These are phyloP conservation scores for Saccharomycopsis selenospora DNA, from an alignment of 805 yeast species.

Conservation along the genomic window DNA sequence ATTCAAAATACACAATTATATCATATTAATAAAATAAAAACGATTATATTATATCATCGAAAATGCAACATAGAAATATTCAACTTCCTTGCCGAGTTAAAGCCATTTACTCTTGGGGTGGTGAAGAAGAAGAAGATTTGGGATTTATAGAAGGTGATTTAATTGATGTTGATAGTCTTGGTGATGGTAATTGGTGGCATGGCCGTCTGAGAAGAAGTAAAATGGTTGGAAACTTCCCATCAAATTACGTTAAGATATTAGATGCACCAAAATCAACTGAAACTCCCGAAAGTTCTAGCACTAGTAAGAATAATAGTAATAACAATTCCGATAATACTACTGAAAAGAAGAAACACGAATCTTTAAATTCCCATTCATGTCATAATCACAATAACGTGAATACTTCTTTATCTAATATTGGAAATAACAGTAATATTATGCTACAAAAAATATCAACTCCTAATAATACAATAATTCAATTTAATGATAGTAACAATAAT, in stretches of 20 bases:
- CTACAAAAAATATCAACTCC: not conserved
- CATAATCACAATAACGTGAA: too few species aligned
- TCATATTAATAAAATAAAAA: too few species aligned
- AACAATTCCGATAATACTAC: too few species aligned
- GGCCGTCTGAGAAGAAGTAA: constrained; percentile 77
- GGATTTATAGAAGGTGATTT: constrained; percentile 93
- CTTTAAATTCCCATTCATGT: too few species aligned
- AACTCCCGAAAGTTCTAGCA: constrained; percentile 1
- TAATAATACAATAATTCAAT: not conserved
- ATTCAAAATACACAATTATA: too few species aligned
- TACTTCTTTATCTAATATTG: not conserved
- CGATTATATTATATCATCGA: not conserved
- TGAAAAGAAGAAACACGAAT: constrained; percentile 4
- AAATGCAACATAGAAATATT: not conserved
- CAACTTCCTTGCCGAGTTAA: constrained; percentile 63
- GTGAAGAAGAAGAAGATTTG: constrained; percentile 78
- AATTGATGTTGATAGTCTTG: constrained; percentile 70
- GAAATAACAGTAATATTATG: too few species aligned
- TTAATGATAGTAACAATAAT: not conserved
- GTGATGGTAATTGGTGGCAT: constrained; percentile 91
- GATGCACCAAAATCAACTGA: constrained; percentile 29
- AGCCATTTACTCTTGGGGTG: constrained; percentile 91
- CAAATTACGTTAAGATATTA: constrained; percentile 67
- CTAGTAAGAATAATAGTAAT: too few species aligned
- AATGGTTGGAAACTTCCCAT: constrained; percentile 79